A percentile compares a stretch with the other conserved stretches of the same genome.
Conservation (phyloP, 306 rosid genomes). For the Prosopis cineraria region DNA sequence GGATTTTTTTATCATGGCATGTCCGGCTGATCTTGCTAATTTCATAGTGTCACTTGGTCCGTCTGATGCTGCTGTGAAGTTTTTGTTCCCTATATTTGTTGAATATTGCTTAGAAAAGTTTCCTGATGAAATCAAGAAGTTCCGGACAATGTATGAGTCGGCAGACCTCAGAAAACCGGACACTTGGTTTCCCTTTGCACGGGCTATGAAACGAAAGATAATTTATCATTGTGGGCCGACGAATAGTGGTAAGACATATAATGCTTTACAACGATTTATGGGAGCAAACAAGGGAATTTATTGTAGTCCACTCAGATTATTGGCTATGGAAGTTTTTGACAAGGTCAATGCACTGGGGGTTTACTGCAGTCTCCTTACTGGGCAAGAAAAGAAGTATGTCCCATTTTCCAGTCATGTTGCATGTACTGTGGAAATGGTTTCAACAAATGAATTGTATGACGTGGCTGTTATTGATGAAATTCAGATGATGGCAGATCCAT, state of each 20-base stretch:
- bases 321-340: slow-evolving; percentile 98
- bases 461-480: slow-evolving; percentile 91
- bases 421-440: slow-evolving; percentile 92
- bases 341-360: slow-evolving; percentile 83
- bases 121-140: slow-evolving; percentile 74
- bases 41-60: slow-evolving; percentile 72
- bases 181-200: slow-evolving; percentile 93
- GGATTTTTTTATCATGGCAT: slow-evolving; percentile 52
- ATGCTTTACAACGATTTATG: slow-evolving; percentile 88
- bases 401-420: slow-evolving; percentile 82
- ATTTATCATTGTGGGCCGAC: slow-evolving; percentile 95
- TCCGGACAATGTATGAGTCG: slow-evolving; percentile 56
- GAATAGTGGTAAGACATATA: slow-evolving; percentile 93
- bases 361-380: slow-evolving; percentile 79
- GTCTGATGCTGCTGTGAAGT: slow-evolving; percentile 64
- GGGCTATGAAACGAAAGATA: slow-evolving; percentile 92
- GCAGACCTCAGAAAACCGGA: slow-evolving; percentile 91
- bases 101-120: slow-evolving; percentile 81
- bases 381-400: slow-evolving; percentile 83
- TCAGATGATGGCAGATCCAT: slow-evolving; percentile 81
- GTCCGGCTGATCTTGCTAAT: slow-evolving; percentile 53
- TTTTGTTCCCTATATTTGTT: slow-evolving; percentile 84
- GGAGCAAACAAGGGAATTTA: slow-evolving; percentile 83
- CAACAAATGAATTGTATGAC: slow-evolving; percentile 77
- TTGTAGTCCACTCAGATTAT: slow-evolving; percentile 84